Conservation (phyloP, 2,329 filamentous ascomycete species). For the Aplosporella prunicola region DNA sequence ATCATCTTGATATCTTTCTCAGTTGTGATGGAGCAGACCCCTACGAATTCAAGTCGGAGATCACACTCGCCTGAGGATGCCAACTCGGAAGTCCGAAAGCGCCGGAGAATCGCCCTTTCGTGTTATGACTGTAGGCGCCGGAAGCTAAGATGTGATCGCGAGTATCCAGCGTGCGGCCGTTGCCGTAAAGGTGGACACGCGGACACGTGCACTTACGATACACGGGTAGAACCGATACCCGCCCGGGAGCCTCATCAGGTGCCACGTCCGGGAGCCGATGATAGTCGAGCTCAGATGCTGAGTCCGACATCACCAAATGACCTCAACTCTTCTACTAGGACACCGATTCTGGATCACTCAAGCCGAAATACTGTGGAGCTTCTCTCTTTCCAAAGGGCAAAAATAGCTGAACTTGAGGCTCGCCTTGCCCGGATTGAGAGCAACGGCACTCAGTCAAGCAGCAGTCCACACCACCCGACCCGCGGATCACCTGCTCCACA, state of each 20-base stretch:
- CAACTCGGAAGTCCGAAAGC: conserved; percentile 21
- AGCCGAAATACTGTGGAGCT: conserved; percentile 12
- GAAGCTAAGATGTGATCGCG: conserved; percentile 40
- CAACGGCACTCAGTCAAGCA: conserved; percentile 17
- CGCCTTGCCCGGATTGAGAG: conserved; percentile 23
- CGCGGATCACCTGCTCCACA: conserved; percentile 14
- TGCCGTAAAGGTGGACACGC: conserved; percentile 36
- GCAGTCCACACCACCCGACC: conserved; percentile 9
- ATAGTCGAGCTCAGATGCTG: conserved; percentile 8
- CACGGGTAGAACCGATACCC: conserved; percentile 18
- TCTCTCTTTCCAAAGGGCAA: conserved; percentile 17
- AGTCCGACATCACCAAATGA: conserved; percentile 9
- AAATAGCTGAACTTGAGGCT: conserved; percentile 22
- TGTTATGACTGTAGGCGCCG: conserved; percentile 38
- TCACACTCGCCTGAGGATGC: conserved; percentile 5
- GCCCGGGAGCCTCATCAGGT: conserved; percentile 3
- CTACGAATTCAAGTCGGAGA: conserved; percentile 8
- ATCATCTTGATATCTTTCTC: conserved; percentile 4
- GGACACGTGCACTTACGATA: conserved; percentile 33
- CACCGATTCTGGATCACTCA: conserved; percentile 1
- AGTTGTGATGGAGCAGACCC: neutral
- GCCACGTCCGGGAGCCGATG: conserved; percentile 10
- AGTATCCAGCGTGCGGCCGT: conserved; percentile 35
- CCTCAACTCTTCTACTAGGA: conserved; percentile 6
- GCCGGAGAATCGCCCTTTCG: conserved; percentile 36